Conservation (phyloP, 2,329 filamentous ascomycete species). For the Cercospora janseana region DNA sequence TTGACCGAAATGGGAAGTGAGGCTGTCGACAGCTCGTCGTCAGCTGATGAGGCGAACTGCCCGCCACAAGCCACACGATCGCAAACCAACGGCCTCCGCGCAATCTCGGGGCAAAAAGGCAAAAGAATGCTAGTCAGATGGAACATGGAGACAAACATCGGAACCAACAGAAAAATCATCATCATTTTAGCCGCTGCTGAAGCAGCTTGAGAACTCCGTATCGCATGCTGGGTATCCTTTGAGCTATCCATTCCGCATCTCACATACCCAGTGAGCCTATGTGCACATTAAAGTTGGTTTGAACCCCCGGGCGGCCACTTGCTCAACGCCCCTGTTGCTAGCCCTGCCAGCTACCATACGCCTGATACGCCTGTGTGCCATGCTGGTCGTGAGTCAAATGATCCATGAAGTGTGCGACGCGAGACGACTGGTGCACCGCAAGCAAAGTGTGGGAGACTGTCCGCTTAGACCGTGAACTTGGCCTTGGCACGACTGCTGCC, state of each 20-base stretch:
- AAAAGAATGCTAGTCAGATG: too few species aligned
- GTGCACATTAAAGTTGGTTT: constrained; percentile 15
- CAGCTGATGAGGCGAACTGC: background rate
- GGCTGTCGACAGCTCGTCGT: constrained; percentile 4
- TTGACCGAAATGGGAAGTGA: constrained; percentile 1
- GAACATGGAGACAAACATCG: too few species aligned
- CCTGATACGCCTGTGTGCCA: constrained; percentile 24
- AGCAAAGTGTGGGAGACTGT: constrained; percentile 1
- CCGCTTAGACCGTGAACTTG: constrained; percentile 74
- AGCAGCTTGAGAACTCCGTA: constrained; percentile 15
- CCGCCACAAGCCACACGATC: too few species aligned
- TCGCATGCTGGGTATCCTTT: constrained; percentile 24
- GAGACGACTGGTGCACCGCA: constrained; percentile 7
- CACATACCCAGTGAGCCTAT: constrained; percentile 21
- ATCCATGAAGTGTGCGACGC: constrained; percentile 10
- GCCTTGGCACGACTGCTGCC: constrained; percentile 95
- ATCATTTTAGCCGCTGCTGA: constrained; percentile 5
- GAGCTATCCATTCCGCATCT: constrained; percentile 22
- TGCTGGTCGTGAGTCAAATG: constrained; percentile 21
- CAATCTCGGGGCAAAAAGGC: too few species aligned
- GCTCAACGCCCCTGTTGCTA: constrained; percentile 35
- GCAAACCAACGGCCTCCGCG: too few species aligned
- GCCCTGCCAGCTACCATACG: constrained; percentile 26
- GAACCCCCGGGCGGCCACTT: constrained; percentile 37
- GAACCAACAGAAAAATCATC: constrained; percentile 3